Conservation (phyloP, 2,329 filamentous ascomycete genomes). For the Ophiostoma angusticollis region DNA sequence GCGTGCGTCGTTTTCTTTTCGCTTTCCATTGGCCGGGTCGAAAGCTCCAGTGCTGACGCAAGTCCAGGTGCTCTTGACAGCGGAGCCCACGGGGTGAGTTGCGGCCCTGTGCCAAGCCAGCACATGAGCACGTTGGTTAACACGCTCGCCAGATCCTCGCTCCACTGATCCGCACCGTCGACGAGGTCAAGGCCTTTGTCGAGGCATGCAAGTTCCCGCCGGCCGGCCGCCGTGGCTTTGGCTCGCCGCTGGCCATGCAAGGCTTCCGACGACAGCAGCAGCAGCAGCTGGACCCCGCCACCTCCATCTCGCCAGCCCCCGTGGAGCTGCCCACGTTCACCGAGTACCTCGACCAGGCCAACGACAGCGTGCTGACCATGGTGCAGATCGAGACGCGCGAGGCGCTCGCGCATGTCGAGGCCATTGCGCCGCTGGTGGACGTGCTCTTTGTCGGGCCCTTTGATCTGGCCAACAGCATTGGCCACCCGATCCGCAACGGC, state of each 20-base stretch:
- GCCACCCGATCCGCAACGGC: slow-evolving; percentile 46
- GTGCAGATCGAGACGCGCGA: slow-evolving; percentile 57
- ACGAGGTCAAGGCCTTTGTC: slow-evolving; percentile 38
- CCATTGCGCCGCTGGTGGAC: slow-evolving; percentile 51
- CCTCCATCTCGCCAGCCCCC: no score
- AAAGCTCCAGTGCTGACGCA: slow-evolving; percentile 13
- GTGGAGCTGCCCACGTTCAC: slow-evolving; percentile 30
- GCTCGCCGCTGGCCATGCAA: slow-evolving; percentile 41
- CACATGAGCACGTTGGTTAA: no score
- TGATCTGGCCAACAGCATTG: slow-evolving; percentile 52
- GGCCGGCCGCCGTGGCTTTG: slow-evolving; percentile 39
- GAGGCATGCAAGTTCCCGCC: slow-evolving; percentile 43
- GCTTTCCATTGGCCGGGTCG: not conserved
- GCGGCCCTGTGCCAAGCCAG: no score
- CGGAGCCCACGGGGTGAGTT: slow-evolving; percentile 41
- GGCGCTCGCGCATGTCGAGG: slow-evolving; percentile 46
- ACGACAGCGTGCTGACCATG: slow-evolving; percentile 46
- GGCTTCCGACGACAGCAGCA: slow-evolving; percentile 23
- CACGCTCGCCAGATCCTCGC: slow-evolving; percentile 32
- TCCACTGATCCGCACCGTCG: slow-evolving; percentile 40
- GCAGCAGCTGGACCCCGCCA: no score
- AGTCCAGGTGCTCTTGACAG: slow-evolving; percentile 40
- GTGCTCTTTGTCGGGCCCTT: slow-evolving; percentile 54
- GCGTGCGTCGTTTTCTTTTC: slow-evolving; percentile 22
- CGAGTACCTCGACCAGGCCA: slow-evolving; percentile 44